phyloP scores from a whole-genome alignment of 305 asterid species.

The Rubia balearica region DNA sequence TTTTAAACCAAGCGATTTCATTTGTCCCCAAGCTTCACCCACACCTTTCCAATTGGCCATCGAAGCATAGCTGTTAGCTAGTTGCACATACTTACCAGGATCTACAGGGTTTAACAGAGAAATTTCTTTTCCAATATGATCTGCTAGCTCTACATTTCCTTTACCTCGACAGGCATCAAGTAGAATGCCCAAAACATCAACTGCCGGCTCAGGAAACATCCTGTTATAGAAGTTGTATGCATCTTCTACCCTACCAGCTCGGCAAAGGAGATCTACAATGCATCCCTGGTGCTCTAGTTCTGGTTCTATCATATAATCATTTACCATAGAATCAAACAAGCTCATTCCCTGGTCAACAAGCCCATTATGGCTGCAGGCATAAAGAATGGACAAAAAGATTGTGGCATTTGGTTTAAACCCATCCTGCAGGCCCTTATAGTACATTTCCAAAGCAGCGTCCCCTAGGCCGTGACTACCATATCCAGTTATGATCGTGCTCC shows the following conservation, averaged over 20 bases:
- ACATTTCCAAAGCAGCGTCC: slow-evolving; percentile 55
- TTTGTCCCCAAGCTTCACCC: slow-evolving; percentile 68
- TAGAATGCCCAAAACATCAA: slow-evolving; percentile 64
- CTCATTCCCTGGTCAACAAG: slow-evolving; percentile 53
- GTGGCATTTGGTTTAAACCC: slow-evolving; percentile 53
- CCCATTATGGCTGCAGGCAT: slow-evolving; percentile 75
- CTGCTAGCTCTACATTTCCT: slow-evolving; percentile 40
- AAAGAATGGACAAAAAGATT: slow-evolving; percentile 50
- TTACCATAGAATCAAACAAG: slow-evolving; percentile 63
- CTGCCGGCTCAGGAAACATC: slow-evolving; percentile 44
- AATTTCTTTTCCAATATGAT: slow-evolving; percentile 45
- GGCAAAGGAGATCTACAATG: slow-evolving; percentile 75
- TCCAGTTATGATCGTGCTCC: slow-evolving; percentile 77
- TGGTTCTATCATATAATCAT: slow-evolving; percentile 50
- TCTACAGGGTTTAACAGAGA: slow-evolving; percentile 41
- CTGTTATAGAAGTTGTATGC: slow-evolving; percentile 53
- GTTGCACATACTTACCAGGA: slow-evolving; percentile 72
- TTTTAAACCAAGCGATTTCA: slow-evolving; percentile 63
- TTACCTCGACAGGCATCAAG: slow-evolving; percentile 60
- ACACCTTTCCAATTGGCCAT: slow-evolving; percentile 69
- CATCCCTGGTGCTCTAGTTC: slow-evolving; percentile 69
- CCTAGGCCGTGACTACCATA: slow-evolving; percentile 81
- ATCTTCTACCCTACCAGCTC: slow-evolving; percentile 70
- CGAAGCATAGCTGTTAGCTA: slow-evolving; percentile 75
- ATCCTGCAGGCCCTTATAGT: slow-evolving; percentile 32